Base-by-base conservation (phyloP, 2,329 filamentous ascomycete species). In the Fusarium pilosicola region DNA sequence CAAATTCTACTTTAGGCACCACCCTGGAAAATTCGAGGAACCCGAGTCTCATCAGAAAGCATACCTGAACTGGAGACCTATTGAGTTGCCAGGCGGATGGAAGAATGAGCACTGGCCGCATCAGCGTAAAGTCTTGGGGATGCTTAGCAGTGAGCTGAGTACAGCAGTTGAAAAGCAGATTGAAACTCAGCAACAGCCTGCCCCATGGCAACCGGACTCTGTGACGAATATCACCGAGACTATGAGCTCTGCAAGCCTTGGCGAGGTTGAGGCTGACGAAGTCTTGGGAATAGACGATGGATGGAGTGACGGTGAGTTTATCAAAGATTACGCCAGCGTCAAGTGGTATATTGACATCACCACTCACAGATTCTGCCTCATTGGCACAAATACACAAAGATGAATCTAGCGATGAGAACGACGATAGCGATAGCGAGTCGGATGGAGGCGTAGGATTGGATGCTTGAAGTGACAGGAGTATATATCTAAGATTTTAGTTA, bases 1-100 rank as follows among this genome's bases (percentile, higher is more conserved):
- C 74, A 79, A 79, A 44, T 77, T 85, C 6, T 87, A 87, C 66
- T 83, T 87, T 32, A 75, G 69, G 14, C 56, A 83, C 18, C 85
- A 87, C 55, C 83, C 83, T 1, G 78, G 77, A 6, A 69, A 13
- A 6, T 79, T 72, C 56, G 78, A 78, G 1, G 76, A 79, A 28
- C 83, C 82, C 0, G 77, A 78, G 20, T 81, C 80, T 0, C 85
- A 86, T 55, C 75, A 82, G 30, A 86, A 84, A 46, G 70, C 82
- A 1, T 86, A 82, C 39, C 55, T 79, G 9, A 84, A 83, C 46
- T 87, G 85, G 85, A 81, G 83, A 10, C 77, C 17, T 1, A 51
- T 76, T 5, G 36, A 65, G 2, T 46, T 77, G 5, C 68, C 68
- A 3, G 22, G 48, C 15, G 73, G 73, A 4, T 5, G 24, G 3